Evolutionary conservation across 192 early-diverging fungal species (phyloP).

Genomic region (Coemansia sp.): DNA sequence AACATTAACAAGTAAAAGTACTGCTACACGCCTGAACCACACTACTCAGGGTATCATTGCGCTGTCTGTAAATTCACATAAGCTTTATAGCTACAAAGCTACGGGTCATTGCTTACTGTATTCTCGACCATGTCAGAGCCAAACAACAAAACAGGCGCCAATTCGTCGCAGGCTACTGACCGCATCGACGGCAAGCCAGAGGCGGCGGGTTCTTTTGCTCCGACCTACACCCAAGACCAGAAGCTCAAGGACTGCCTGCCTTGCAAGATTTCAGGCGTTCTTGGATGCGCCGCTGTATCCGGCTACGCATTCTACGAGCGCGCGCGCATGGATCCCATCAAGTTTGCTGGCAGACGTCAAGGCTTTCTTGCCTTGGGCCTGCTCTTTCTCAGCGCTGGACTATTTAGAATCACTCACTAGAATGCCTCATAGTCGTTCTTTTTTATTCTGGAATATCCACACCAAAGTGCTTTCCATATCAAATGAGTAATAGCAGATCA

Average conservation of each 20-base stretch:
- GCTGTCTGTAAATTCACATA: no score
- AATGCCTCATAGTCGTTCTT: no score
- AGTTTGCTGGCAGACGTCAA: slow-evolving; percentile 25
- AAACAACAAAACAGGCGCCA: no score
- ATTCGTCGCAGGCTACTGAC: no score
- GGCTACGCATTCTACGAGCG: slow-evolving; percentile 29
- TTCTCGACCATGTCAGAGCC: no score
- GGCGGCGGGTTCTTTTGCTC: no score
- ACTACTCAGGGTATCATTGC: no score
- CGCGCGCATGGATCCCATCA: slow-evolving; percentile 22
- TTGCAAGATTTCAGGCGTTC: slow-evolving; percentile 41
- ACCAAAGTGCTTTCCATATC: neutral
- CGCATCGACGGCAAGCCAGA: neutral
- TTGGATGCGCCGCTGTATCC: slow-evolving; percentile 34
- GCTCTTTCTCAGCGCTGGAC: slow-evolving; percentile 13
- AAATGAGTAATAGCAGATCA: neutral
- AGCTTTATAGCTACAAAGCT: no score
- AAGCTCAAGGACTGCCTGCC: slow-evolving; percentile 43
- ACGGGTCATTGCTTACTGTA: no score
- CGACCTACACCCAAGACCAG: neutral
- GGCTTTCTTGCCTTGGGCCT: slow-evolving; percentile 43
- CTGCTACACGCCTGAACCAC: no score
- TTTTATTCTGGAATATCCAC: no score
- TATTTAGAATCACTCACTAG: slow-evolving; percentile 10
- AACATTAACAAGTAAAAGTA: no score